phyloP scores from a whole-genome alignment of 2,329 filamentous ascomycete species.

The Claviceps digitariae region DNA sequence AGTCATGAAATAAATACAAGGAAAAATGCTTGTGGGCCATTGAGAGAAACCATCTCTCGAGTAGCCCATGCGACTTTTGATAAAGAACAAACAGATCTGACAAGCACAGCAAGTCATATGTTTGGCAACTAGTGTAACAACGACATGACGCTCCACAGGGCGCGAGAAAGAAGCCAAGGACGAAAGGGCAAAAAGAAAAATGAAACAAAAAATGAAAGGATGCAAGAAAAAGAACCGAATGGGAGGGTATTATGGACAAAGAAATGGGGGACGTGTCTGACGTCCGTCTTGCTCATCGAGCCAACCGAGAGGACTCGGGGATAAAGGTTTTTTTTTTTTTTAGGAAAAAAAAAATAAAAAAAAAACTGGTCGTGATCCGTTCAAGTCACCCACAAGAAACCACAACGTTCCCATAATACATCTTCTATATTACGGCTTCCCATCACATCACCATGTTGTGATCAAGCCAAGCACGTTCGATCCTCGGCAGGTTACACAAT shows the following conservation, averaged over 20 bases:
- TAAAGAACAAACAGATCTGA: too few species aligned
- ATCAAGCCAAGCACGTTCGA: not conserved
- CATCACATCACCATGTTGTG: not conserved
- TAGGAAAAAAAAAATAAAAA: not conserved
- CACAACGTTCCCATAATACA: not conserved
- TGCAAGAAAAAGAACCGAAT: not conserved
- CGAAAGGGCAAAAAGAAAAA: not conserved
- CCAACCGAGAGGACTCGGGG: not conserved
- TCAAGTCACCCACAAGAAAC: not conserved
- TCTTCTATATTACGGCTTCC: too few species aligned
- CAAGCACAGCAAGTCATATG: too few species aligned
- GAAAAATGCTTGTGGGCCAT: too few species aligned
- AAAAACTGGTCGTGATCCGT: not conserved
- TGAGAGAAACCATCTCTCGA: not conserved
- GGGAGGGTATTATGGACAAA: not conserved
- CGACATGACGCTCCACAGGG: not conserved
- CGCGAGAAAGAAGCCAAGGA: not conserved
- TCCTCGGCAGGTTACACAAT: conserved; percentile 8
- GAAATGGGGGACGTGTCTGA: not conserved
- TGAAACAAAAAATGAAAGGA: not conserved
- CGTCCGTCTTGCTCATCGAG: not conserved
- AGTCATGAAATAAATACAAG: conserved; percentile 8
- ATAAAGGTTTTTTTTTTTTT: too few species aligned
- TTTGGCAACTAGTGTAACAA: not conserved
- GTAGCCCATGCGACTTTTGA: too few species aligned